Percentiles rank a stretch among this genome's conserved stretches.
These are phyloP conservation scores for Tolypocladium guangdongense DNA, from an alignment of 2,329 filamentous ascomycete species.

Conservation along the genomic window DNA sequence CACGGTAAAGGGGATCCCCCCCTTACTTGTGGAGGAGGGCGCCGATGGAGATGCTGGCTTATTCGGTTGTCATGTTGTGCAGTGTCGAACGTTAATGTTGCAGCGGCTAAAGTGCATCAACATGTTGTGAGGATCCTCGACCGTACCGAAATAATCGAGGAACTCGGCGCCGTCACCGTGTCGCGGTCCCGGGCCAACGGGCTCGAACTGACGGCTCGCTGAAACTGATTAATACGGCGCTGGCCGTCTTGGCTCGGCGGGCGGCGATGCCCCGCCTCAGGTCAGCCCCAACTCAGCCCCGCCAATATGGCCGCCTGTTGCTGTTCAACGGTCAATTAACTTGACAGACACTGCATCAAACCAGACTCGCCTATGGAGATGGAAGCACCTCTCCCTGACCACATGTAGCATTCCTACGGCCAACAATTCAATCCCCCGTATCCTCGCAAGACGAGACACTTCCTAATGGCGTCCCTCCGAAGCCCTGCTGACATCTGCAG, in stretches of 20 bases:
- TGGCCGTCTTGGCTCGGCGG: neutral
- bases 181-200: neutral
- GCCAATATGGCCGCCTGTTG: too few species aligned
- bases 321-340: too few species aligned
- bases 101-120: too few species aligned
- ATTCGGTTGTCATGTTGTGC: neutral
- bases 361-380: too few species aligned
- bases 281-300: neutral
- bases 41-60: constrained; percentile 29
- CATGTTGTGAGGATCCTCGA: too few species aligned
- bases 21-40: constrained; percentile 31
- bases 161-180: neutral
- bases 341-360: too few species aligned
- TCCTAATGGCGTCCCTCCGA: too few species aligned
- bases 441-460: too few species aligned
- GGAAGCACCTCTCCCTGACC: too few species aligned
- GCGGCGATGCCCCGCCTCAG: neutral
- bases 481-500: too few species aligned
- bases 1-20: constrained; percentile 20
- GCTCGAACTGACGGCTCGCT: neutral
- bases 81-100: neutral
- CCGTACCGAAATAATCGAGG: neutral
- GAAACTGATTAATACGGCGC: neutral
- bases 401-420: too few species aligned
- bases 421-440: too few species aligned